Base-by-base conservation (phyloP, 768 basidiomycete species). In the Trametes punicea region DNA sequence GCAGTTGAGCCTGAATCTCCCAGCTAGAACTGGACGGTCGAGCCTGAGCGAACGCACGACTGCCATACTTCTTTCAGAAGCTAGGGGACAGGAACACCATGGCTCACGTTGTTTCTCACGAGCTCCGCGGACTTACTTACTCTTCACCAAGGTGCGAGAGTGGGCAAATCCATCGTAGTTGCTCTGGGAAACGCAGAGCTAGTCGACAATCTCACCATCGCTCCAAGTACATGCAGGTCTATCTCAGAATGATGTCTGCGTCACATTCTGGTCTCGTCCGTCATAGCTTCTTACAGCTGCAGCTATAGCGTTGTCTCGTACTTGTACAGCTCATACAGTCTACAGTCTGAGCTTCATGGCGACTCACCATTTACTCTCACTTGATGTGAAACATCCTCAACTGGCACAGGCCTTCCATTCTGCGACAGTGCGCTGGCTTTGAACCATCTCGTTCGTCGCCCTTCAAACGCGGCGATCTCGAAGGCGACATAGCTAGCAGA, bases 401-500 rank as follows among this genome's bases (percentile, higher is more conserved):
- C 39, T 30, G 13, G 53, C 55, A 6, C 30, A 53, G 7, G 41
- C 33, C 9, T 9, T 64, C 6, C 63, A 59, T 55, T 55, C 59
- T 7, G 40, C 58, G n/a, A n/a, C n/a, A n/a, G n/a, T n/a, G n/a
- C 6, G 38, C 55, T 20, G 51, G 23, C n/a, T 26, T 29, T 11
- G 34, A 46, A n/a, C 26, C n/a, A 18, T 25, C 18, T n/a, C 42
- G 21, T 10, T 38, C 18, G 48, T 44, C 33, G 7, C 27, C 27
- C 11, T 8, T 42, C 25, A 46, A 44, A 46, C 57, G 54, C 23
- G 62, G 63, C 6, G 60, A 59, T 33, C 58, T 68, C 3, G 33
- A 40, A 15, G 67, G 67, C 6, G 15, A 23, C 5, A 55, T n/a
- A 31, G 42, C 4, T 65, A 61, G 62, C 57, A 64, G 23, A 66